These are phyloP conservation scores for Fusarium newnesense DNA, from an alignment of 2,329 filamentous ascomycete species.

Conservation along the genomic window DNA sequence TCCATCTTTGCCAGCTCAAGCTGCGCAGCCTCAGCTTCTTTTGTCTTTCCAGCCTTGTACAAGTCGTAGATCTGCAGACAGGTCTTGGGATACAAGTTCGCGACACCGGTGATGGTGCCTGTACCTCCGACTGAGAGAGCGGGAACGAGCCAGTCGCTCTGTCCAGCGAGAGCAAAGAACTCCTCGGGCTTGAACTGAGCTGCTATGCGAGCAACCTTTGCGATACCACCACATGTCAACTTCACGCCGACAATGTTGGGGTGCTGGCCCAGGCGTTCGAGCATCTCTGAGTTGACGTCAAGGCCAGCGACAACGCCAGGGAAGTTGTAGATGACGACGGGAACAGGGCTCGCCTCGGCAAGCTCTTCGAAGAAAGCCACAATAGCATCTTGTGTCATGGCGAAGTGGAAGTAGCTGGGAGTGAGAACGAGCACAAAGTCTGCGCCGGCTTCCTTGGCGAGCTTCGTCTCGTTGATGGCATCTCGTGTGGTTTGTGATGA, in stretches of 20 bases:
- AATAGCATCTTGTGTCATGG: constrained; percentile 69
- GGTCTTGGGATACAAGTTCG: constrained; percentile 70
- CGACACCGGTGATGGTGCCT: constrained; percentile 72
- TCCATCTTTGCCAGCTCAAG: constrained; percentile 62
- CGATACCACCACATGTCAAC: constrained; percentile 78
- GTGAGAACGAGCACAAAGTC: constrained; percentile 76
- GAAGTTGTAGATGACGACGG: constrained; percentile 79
- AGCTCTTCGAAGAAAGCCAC: constrained; percentile 70
- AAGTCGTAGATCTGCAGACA: constrained; percentile 62
- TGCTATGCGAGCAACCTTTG: constrained; percentile 73
- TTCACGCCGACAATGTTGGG: constrained; percentile 77
- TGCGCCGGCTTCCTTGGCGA: constrained; percentile 71
- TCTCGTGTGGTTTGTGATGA: constrained; percentile 74
- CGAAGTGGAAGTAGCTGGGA: constrained; percentile 76
- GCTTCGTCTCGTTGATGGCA: constrained; percentile 70
- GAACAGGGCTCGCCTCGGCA: constrained; percentile 68
- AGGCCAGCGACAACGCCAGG: constrained; percentile 74
- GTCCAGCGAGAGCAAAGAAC: constrained; percentile 75
- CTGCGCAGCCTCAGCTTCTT: constrained; percentile 61
- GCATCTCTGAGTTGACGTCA: constrained; percentile 74
- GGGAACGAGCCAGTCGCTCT: constrained; percentile 77
- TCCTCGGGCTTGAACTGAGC: constrained; percentile 60
- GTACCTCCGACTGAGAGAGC: constrained; percentile 67
- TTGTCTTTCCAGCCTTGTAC: constrained; percentile 56
- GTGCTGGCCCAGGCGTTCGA: constrained; percentile 66